Percentiles rank a stretch among this genome's conserved stretches.
Conservation (phyloP, 345 rosid genomes). For the sweet orange (Citrus sinensis) region DNA sequence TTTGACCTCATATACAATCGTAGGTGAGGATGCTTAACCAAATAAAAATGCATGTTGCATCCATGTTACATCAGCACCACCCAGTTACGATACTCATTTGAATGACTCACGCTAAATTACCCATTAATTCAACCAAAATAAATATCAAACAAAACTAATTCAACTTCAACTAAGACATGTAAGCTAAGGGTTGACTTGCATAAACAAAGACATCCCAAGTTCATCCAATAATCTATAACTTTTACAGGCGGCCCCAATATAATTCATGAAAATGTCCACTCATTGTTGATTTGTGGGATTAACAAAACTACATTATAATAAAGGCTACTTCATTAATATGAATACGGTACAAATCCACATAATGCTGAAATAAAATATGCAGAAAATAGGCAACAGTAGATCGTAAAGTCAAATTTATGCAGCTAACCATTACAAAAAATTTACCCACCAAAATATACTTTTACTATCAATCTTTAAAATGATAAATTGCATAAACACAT, state of each 20-base stretch:
- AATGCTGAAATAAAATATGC: slow-evolving; percentile 7
- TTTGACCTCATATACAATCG: slow-evolving; percentile 4
- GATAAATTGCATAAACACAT: slow-evolving; percentile 1
- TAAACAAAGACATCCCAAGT: slow-evolving; percentile 19
- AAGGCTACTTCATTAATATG: slow-evolving; percentile 6
- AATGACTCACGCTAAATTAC: slow-evolving; percentile 1
- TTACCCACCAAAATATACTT: slow-evolving; percentile 13
- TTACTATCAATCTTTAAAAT: neutral
- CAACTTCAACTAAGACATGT: neutral
- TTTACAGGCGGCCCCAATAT: slow-evolving; percentile 5
- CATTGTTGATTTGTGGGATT: neutral
- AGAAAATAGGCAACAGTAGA: slow-evolving; percentile 5
- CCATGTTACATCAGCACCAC: neutral
- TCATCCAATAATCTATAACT: slow-evolving; percentile 10
- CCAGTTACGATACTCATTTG: neutral
- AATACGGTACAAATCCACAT: neutral
- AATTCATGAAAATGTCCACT: neutral
- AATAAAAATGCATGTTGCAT: slow-evolving; percentile 5
- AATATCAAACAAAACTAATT: slow-evolving; percentile 1
- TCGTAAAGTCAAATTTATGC: slow-evolving; percentile 15
- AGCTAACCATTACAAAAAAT: slow-evolving; percentile 19
- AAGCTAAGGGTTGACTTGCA: slow-evolving; percentile 20
- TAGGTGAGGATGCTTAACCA: neutral
- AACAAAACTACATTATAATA: slow-evolving; percentile 13
- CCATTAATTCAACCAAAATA: neutral